A percentile compares a stretch with the other conserved stretches of the same genome.
phyloP scores from a whole-genome alignment of 225 moss, liverwort and hornwort genomes.

The Thuidium tamariscinum region DNA sequence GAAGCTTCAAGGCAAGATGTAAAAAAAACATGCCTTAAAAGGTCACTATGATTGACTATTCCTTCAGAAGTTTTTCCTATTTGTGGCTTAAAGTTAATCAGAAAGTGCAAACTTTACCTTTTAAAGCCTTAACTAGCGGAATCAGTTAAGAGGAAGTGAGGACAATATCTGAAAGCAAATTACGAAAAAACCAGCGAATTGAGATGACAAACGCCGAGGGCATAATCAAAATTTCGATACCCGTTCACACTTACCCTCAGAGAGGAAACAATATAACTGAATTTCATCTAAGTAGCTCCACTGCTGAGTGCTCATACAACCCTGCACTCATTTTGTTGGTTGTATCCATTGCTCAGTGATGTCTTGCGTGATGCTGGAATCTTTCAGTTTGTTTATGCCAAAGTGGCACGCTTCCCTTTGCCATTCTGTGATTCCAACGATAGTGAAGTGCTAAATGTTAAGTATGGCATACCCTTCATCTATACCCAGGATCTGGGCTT shows the following conservation, averaged over 20 bases:
- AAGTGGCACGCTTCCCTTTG: slow-evolving; percentile 88
- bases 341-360: not conserved
- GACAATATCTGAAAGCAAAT: not conserved
- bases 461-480: not conserved
- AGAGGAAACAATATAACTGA: not conserved
- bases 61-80: not conserved
- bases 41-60: not conserved
- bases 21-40: not conserved
- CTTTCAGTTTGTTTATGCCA: slow-evolving; percentile 36
- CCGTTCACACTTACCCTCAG: not conserved
- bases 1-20: not conserved
- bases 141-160: not conserved
- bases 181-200: not conserved
- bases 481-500: not conserved
- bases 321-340: not conserved
- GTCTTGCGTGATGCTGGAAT: not conserved
- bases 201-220: not conserved
- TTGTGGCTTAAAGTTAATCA: not conserved
- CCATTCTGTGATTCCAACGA: slow-evolving; percentile 39
- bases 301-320: not conserved
- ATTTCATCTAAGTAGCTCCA: not conserved
- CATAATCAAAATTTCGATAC: not conserved
- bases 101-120: not conserved
- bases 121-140: not conserved
- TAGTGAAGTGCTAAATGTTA: not conserved